These are phyloP conservation scores for Nannochloris sp. DNA, from an alignment of 139 green algal genomes.

Conservation along the genomic window DNA sequence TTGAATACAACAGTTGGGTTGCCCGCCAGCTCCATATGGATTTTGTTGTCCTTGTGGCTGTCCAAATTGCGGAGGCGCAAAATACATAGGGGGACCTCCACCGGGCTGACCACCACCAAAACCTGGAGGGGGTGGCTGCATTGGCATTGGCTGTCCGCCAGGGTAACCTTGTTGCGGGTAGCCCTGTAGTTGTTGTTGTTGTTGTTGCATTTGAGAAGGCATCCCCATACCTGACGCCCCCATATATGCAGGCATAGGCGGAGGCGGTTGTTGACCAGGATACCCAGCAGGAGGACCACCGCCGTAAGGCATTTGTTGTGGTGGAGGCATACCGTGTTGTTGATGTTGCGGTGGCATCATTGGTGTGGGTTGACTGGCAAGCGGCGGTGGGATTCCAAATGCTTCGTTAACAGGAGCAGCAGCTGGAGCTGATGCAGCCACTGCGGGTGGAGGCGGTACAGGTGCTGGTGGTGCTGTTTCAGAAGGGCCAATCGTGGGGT, in stretches of 20 bases:
- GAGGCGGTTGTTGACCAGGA: background rate
- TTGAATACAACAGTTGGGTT: background rate
- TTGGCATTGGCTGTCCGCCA: too few relatives aligned
- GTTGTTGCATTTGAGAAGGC: too few relatives aligned
- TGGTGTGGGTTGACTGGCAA: background rate
- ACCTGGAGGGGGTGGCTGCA: background rate
- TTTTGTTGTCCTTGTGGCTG: background rate
- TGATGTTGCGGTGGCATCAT: background rate
- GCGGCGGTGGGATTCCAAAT: slow-evolving; percentile 5
- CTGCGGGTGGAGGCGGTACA: background rate
- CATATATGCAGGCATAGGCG: background rate
- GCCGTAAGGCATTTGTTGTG: background rate
- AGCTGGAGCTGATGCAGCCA: background rate
- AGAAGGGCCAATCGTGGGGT: background rate
- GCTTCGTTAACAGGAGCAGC: background rate
- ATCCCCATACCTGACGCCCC: too few relatives aligned
- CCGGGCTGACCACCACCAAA: slow-evolving; percentile 2
- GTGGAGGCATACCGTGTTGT: background rate
- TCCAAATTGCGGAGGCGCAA: background rate
- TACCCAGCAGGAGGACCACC: slow-evolving; percentile 1
- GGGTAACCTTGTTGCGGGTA: too few relatives aligned
- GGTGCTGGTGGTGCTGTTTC: background rate
- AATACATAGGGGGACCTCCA: background rate
- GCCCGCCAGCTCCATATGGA: background rate
- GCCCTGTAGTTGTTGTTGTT: too few relatives aligned